phyloP scores from a whole-genome alignment of 257 asterid species.

The Gardenia jasminoides region DNA sequence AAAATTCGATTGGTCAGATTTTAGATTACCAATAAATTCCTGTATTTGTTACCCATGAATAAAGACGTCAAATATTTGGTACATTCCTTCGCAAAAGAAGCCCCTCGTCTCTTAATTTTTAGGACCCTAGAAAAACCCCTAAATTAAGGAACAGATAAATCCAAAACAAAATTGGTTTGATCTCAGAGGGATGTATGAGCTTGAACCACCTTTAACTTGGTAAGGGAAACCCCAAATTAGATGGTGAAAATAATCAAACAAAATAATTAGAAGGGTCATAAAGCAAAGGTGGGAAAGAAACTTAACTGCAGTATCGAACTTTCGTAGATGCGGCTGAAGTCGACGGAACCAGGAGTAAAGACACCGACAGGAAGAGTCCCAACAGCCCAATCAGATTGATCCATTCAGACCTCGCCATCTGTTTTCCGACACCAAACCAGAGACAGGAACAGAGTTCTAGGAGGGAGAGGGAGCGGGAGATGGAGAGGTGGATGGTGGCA shows the following conservation, averaged over 20 bases:
- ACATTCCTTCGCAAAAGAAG: neutral
- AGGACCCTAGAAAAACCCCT: neutral
- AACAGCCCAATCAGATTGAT: conserved; percentile 12
- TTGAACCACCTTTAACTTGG: no score
- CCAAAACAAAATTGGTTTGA: neutral
- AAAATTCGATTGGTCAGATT: neutral
- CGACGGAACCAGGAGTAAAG: conserved; percentile 32
- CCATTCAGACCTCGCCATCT: conserved; percentile 32
- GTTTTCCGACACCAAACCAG: neutral
- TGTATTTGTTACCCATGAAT: neutral
- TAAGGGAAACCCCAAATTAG: neutral
- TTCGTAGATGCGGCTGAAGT: conserved; percentile 30
- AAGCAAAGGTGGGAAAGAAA: neutral
- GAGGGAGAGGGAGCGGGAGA: neutral
- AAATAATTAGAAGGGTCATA: neutral
- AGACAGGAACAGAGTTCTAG: neutral
- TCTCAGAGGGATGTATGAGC: neutral
- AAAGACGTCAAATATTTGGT: neutral
- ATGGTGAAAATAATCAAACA: neutral
- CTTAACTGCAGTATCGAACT: conserved; percentile 36
- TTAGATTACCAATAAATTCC: neutral
- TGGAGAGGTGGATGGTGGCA: no score
- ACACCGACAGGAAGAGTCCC: conserved; percentile 27
- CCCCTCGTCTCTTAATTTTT: neutral
- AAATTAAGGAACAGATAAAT: neutral